Evolutionary conservation across 306 rosid species (phyloP).

Genomic region (Fragaria vesca): DNA sequence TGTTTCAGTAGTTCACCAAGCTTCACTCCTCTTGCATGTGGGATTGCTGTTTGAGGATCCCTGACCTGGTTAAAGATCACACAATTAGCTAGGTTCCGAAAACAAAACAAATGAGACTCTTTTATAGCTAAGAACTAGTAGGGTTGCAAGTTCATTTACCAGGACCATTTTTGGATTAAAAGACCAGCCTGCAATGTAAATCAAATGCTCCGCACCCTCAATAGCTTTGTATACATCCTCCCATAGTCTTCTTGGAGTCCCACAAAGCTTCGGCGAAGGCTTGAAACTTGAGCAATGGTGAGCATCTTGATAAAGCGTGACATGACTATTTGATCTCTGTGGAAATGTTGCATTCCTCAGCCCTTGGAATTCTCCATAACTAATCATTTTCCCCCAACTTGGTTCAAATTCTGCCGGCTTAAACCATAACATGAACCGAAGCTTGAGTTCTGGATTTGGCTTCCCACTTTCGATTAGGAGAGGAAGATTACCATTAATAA

Average conservation of each 20-base stretch:
- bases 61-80: constrained; percentile 59
- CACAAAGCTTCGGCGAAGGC: constrained; percentile 56
- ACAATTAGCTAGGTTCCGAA: neutral
- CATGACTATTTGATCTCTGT: constrained; percentile 70
- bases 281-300: constrained; percentile 67
- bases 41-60: constrained; percentile 70
- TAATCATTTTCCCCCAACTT: constrained; percentile 55
- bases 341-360: constrained; percentile 67
- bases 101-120: neutral
- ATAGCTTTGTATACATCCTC: constrained; percentile 90
- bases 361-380: constrained; percentile 65
- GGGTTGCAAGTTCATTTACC: constrained; percentile 44
- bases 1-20: constrained; percentile 78
- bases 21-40: constrained; percentile 72
- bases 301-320: constrained; percentile 90
- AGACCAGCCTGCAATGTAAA: constrained; percentile 97
- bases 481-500: constrained; percentile 67
- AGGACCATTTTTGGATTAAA: constrained; percentile 75
- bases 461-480: constrained; percentile 73
- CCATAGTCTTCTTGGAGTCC: constrained; percentile 74
- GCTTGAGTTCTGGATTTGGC: constrained; percentile 53
- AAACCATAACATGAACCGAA: constrained; percentile 81
- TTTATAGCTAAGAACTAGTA: neutral
- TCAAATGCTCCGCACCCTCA: constrained; percentile 70
- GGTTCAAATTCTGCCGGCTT: constrained; percentile 67